Evolutionary conservation across 805 yeast genomes (phyloP).

Genomic region (Pichia thaimueangensis): DNA sequence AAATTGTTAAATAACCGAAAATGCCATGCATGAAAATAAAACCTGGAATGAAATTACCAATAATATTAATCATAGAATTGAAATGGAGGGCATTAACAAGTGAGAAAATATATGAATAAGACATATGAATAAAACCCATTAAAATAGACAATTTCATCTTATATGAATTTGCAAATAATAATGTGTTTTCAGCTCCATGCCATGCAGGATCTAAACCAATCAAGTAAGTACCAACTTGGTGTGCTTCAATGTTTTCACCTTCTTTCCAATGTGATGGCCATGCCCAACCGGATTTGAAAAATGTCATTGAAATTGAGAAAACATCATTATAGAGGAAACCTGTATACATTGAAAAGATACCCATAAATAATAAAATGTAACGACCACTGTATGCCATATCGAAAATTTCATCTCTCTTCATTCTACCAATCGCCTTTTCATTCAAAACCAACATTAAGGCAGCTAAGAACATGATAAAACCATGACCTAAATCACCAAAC

Average conservation of each 20-base stretch:
- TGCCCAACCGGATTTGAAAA: constrained; percentile 66
- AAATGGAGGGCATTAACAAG: constrained; percentile 55
- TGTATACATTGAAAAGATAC: constrained; percentile 65
- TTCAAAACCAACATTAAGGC: constrained; percentile 49
- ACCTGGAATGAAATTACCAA: constrained; percentile 72
- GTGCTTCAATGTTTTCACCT: constrained; percentile 44
- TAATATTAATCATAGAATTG: constrained; percentile 54
- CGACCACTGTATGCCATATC: constrained; percentile 74
- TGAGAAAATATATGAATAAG: constrained; percentile 63
- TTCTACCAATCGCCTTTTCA: constrained; percentile 44
- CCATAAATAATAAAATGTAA: constrained; percentile 65
- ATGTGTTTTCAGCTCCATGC: constrained; percentile 75
- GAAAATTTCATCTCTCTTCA: constrained; percentile 66
- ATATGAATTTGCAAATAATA: constrained; percentile 64
- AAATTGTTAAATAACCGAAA: constrained; percentile 62
- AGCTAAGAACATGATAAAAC: constrained; percentile 53
- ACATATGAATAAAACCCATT: constrained; percentile 73
- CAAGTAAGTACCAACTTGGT: constrained; percentile 45
- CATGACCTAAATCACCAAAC: constrained; percentile 82
- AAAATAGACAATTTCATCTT: constrained; percentile 72
- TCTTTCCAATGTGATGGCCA: constrained; percentile 51
- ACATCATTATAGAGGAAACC: constrained; percentile 69
- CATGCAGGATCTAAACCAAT: constrained; percentile 67
- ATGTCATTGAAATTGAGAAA: constrained; percentile 61
- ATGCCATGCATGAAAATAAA: constrained; percentile 69